Percentiles rank a stretch among this genome's conserved stretches.
phyloP scores from a whole-genome alignment of 129 eudicot species.

The Escallonia herrerae region DNA sequence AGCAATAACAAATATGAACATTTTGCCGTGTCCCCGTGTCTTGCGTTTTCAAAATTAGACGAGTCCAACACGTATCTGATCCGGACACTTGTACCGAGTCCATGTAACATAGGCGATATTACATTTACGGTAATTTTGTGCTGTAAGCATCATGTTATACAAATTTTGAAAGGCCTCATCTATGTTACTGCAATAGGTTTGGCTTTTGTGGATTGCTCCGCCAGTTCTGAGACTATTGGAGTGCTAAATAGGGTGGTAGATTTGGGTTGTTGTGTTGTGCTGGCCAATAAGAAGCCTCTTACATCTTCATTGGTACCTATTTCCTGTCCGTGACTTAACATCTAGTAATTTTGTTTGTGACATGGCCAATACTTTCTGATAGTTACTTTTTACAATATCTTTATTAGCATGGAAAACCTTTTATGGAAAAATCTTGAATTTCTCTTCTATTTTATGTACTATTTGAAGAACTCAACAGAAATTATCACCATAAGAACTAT shows the following conservation, averaged over 20 bases:
- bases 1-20: too few relatives aligned
- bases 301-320: slow-evolving; percentile 65
- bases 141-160: too few relatives aligned
- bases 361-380: not conserved
- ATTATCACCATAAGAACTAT: not conserved
- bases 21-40: too few relatives aligned
- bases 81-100: too few relatives aligned
- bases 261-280: slow-evolving; percentile 64
- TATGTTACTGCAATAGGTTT: slow-evolving; percentile 42
- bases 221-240: slow-evolving; percentile 66
- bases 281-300: slow-evolving; percentile 96
- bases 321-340: slow-evolving; percentile 2
- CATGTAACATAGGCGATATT: too few relatives aligned
- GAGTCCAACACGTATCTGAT: too few relatives aligned
- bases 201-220: slow-evolving; percentile 86
- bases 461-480: not conserved
- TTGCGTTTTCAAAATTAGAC: too few relatives aligned
- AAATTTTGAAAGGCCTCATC: not conserved
- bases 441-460: not conserved
- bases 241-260: slow-evolving; percentile 43
- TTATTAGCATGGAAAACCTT: not conserved
- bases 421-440: not conserved
- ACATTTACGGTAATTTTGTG: too few relatives aligned
- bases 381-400: slow-evolving; percentile 2
- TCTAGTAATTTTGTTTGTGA: not conserved